A percentile compares a stretch with the other conserved stretches of the same genome.
These are phyloP conservation scores for Nicotiana tabacum DNA, from an alignment of 257 asterid species.

Conservation along the genomic window DNA sequence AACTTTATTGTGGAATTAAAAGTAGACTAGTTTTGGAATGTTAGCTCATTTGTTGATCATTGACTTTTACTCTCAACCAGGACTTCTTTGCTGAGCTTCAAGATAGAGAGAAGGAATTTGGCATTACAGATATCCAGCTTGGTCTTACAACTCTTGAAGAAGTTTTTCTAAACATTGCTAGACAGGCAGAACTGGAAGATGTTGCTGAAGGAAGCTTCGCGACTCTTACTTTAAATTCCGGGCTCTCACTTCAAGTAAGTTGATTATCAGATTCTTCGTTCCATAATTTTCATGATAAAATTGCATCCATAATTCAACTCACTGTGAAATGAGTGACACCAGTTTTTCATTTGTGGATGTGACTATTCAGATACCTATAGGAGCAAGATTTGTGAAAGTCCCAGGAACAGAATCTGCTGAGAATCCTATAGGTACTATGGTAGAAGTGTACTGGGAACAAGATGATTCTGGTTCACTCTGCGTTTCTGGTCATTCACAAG, in stretches of 20 bases:
- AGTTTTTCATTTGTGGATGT: background rate
- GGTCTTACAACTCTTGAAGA: conserved; percentile 88
- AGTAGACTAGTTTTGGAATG: background rate
- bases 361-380: conserved; percentile 60
- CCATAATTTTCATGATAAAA: background rate
- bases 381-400: conserved; percentile 68
- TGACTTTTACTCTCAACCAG: conserved; percentile 28
- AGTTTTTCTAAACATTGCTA: conserved; percentile 76
- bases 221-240: conserved; percentile 50
- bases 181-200: conserved; percentile 68
- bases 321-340: background rate
- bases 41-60: background rate
- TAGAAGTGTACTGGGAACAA: conserved; percentile 84
- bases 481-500: conserved; percentile 62
- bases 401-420: conserved; percentile 66
- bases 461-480: conserved; percentile 86
- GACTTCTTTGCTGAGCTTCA: conserved; percentile 67
- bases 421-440: conserved; percentile 61
- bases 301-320: background rate
- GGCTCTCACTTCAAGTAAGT: conserved; percentile 56
- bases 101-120: conserved; percentile 52
- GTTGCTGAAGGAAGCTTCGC: conserved; percentile 66
- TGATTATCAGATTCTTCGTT: background rate
- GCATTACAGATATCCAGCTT: conserved; percentile 78
- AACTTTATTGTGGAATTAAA: background rate